phyloP scores from a whole-genome alignment of 1,139 yeast genomes.

The Blastobotrys proliferans region DNA sequence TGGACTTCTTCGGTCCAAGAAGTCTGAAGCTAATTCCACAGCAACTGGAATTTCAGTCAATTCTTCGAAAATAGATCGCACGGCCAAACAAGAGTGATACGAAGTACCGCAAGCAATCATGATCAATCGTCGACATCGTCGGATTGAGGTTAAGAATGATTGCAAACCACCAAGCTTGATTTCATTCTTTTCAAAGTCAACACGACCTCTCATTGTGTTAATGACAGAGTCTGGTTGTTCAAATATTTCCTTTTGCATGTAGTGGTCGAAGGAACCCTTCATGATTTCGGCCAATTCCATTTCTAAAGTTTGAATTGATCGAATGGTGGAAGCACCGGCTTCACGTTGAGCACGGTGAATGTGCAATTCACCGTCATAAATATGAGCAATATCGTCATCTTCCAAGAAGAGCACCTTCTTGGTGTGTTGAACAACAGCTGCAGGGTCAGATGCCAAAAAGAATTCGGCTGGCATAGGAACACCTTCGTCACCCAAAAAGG shows the following conservation, averaged over 20 bases:
- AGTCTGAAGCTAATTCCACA: constrained; percentile 96
- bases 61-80: constrained; percentile 94
- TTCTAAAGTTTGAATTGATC: constrained; percentile 95
- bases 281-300: constrained; percentile 96
- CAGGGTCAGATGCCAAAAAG: constrained; percentile 94
- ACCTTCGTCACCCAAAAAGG: constrained; percentile 87
- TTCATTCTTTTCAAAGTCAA: constrained; percentile 75
- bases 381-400: constrained; percentile 98
- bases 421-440: constrained; percentile 97
- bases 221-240: constrained; percentile 98
- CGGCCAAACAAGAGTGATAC: constrained; percentile 96
- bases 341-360: constrained; percentile 93
- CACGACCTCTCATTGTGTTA: constrained; percentile 99
- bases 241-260: constrained; percentile 98
- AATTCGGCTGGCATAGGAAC: constrained; percentile 93
- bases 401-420: constrained; percentile 93
- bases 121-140: constrained; percentile 91
- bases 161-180: constrained; percentile 90
- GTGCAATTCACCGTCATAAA: constrained; percentile 96
- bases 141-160: constrained; percentile 77
- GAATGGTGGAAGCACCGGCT: constrained; percentile 86
- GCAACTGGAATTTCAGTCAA: constrained; percentile 93
- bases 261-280: constrained; percentile 96
- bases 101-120: constrained; percentile 99
- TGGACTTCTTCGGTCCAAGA: constrained; percentile 90